A percentile compares a stretch with the other conserved stretches of the same genome.
Conservation (phyloP, 768 basidiomycete genomes). For the Pleurotus djamor region DNA sequence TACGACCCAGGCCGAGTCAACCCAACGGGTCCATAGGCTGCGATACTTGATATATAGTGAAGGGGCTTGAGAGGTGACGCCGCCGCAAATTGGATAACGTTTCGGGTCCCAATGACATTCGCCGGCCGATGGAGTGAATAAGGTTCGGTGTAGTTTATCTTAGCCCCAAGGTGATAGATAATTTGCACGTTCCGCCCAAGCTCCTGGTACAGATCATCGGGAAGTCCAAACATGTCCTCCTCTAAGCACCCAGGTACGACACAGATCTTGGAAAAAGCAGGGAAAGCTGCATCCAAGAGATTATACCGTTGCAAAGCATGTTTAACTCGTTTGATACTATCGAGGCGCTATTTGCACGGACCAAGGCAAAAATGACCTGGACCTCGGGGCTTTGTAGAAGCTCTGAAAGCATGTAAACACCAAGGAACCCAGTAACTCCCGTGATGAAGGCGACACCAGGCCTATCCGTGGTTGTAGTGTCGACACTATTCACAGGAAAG, state of each 20-base stretch:
- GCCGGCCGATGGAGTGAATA: slow-evolving; percentile 4
- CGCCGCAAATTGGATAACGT: background rate
- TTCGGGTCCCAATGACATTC: slow-evolving; percentile 3
- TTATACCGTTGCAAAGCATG: background rate
- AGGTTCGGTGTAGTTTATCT: slow-evolving; percentile 6
- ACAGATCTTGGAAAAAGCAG: background rate
- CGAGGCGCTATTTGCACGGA: background rate
- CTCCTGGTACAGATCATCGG: background rate
- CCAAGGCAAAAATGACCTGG: background rate
- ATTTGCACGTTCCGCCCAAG: background rate
- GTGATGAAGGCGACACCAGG: background rate
- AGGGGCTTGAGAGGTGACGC: background rate
- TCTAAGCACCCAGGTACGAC: background rate
- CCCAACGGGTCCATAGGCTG: slow-evolving; percentile 1
- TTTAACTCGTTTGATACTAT: background rate
- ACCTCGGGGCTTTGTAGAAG: background rate
- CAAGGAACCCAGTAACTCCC: slow-evolving; percentile 7
- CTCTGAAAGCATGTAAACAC: background rate
- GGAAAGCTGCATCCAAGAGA: background rate
- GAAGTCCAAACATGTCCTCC: background rate
- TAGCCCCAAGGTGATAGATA: slow-evolving; percentile 6
- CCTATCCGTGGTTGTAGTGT: too few relatives aligned
- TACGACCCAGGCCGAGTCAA: background rate
- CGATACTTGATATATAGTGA: slow-evolving; percentile 6
- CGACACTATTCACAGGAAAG: too few relatives aligned